A percentile compares a stretch with the other conserved stretches of the same genome.
phyloP scores from a whole-genome alignment of 2,329 filamentous ascomycete species.

The Immersiporthe knoxdaviesiana region DNA sequence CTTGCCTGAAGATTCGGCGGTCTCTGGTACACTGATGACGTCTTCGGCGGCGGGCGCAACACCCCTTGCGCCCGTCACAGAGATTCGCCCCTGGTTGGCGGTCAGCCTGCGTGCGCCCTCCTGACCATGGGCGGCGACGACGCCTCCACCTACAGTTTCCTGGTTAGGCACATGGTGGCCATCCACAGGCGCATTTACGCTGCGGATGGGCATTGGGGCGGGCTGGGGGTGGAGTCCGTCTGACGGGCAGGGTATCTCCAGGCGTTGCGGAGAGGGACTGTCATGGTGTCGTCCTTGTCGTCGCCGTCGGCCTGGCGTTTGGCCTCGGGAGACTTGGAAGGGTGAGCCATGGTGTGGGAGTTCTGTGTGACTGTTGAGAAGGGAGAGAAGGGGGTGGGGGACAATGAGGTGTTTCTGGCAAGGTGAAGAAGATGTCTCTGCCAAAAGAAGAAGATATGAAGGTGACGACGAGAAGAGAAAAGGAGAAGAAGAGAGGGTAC shows the following conservation, averaged over 20 bases:
- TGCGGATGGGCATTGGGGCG: neutral
- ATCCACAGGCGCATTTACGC: neutral
- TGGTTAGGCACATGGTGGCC: too few relatives aligned
- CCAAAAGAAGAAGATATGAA: too few relatives aligned
- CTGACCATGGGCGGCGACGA: neutral
- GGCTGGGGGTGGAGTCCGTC: neutral
- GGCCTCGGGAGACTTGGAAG: neutral
- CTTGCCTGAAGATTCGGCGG: neutral
- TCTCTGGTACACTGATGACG: neutral
- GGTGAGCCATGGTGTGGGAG: neutral
- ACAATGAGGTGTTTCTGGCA: neutral
- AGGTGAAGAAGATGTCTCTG: too few relatives aligned
- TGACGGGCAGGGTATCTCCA: neutral
- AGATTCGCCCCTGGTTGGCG: neutral
- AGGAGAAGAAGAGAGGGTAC: too few relatives aligned
- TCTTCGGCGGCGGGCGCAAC: neutral
- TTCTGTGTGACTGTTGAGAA: neutral
- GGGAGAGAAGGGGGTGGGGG: too few relatives aligned
- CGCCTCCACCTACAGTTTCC: too few relatives aligned
- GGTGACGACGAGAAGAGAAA: too few relatives aligned
- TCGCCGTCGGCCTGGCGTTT: neutral
- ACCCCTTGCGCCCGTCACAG: neutral
- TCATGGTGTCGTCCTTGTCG: neutral
- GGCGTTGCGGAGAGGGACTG: neutral
- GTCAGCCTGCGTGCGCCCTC: neutral